Conservation (phyloP, 2,329 filamentous ascomycete genomes). For the Aureobasidium sp. region DNA sequence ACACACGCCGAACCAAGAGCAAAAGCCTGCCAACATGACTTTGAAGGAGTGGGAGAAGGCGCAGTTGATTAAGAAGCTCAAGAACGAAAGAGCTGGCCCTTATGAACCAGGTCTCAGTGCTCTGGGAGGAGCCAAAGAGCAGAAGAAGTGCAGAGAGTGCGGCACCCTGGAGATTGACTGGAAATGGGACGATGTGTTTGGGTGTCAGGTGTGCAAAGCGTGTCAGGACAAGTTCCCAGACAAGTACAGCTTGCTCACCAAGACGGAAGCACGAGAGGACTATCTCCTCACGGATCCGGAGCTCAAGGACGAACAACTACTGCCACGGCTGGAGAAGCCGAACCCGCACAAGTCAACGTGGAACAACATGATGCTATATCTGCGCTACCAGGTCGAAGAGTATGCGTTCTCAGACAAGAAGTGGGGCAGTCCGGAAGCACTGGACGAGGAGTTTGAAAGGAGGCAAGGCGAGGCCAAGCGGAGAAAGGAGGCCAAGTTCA, state of each 20-base stretch:
- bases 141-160: constrained; percentile 75
- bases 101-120: constrained; percentile 87
- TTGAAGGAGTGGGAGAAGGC: constrained; percentile 84
- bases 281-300: constrained; percentile 94
- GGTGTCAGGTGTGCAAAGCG: constrained; percentile 63
- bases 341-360: constrained; percentile 95
- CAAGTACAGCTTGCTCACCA: constrained; percentile 90
- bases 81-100: constrained; percentile 67
- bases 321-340: constrained; percentile 80
- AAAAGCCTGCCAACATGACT: constrained; percentile 82
- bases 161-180: constrained; percentile 81
- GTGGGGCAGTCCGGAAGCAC: constrained; percentile 79
- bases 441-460: constrained; percentile 83
- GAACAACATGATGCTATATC: constrained; percentile 98
- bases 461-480: constrained; percentile 73
- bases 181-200: constrained; percentile 85
- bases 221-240: constrained; percentile 90
- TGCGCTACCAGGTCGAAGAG: constrained; percentile 88
- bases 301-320: constrained; percentile 75
- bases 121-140: constrained; percentile 51
- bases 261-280: constrained; percentile 92
- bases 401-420: constrained; percentile 78
- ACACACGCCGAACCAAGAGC: constrained; percentile 50
- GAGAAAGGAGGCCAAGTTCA: constrained; percentile 86
- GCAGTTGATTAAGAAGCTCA: constrained; percentile 65